Evolutionary conservation across 179 eudicot genomes (phyloP).

Genomic region (Patellifolia procumbens): DNA sequence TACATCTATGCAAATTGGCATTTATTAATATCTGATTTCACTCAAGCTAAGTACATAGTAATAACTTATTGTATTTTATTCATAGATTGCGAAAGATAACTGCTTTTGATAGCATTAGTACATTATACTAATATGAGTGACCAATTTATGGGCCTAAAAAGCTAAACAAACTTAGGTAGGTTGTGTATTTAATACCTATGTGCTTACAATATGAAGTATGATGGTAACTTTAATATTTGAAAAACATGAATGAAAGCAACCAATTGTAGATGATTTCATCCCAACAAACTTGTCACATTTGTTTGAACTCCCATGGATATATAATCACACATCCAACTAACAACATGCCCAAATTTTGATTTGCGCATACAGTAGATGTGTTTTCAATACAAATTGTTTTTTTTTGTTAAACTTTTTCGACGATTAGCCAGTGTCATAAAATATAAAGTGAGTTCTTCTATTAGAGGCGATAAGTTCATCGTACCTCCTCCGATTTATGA

Average conservation of each 20-base stretch:
- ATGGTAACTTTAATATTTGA: too few relatives aligned
- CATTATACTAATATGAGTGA: neutral
- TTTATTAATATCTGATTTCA: neutral
- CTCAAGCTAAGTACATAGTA: neutral
- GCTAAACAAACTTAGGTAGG: neutral
- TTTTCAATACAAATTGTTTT: too few relatives aligned
- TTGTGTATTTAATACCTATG: neutral
- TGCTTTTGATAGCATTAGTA: constrained; percentile 20
- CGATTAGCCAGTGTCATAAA: too few relatives aligned
- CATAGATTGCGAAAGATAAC: constrained; percentile 18
- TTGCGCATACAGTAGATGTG: neutral
- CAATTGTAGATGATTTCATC: constrained; percentile 7
- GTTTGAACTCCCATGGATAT: neutral
- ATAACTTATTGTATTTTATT: neutral
- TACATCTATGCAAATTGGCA: constrained; percentile 8
- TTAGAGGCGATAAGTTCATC: too few relatives aligned
- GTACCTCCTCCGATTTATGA: too few relatives aligned
- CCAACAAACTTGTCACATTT: neutral
- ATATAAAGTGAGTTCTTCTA: too few relatives aligned
- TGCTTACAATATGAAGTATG: too few relatives aligned
- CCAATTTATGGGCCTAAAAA: neutral
- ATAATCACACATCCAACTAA: neutral
- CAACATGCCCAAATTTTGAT: neutral
- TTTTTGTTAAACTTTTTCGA: too few relatives aligned
- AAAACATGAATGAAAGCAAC: constrained; percentile 13